A percentile compares a stretch with the other conserved stretches of the same genome.
Conservation (phyloP, 31 red algal species). For the Odonthalia washingtoniensis region DNA sequence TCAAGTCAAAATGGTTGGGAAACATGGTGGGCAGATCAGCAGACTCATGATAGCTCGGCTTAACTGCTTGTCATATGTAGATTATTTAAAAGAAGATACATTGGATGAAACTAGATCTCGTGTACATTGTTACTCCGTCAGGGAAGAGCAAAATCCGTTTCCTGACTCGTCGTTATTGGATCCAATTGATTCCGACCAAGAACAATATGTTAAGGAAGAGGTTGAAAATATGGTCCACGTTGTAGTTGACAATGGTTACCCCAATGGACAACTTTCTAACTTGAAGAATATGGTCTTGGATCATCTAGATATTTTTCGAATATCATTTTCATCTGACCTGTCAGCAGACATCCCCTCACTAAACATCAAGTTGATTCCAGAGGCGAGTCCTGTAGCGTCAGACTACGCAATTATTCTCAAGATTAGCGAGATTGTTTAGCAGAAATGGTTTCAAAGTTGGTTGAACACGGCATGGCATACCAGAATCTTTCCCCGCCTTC, state of each 20-base stretch:
- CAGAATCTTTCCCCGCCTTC: not conserved
- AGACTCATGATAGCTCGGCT: slow-evolving; percentile 2
- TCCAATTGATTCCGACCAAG: not conserved
- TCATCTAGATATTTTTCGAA: not conserved
- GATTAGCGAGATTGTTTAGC: not conserved
- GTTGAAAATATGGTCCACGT: not conserved
- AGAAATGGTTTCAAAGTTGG: not conserved
- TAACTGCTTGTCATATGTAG: not conserved
- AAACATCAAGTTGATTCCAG: not conserved
- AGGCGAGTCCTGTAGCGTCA: not conserved
- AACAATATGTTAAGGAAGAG: not conserved
- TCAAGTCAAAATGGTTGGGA: too few species aligned
- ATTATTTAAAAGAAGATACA: not conserved
- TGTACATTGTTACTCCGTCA: not conserved
- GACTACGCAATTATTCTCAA: slow-evolving; percentile 8
- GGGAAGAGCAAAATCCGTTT: not conserved
- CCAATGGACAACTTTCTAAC: not conserved
- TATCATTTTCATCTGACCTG: not conserved
- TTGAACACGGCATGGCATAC: not conserved
- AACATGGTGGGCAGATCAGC: not conserved
- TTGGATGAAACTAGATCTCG: not conserved
- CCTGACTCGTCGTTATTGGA: too few species aligned
- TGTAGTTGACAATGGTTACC: not conserved
- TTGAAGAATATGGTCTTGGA: not conserved
- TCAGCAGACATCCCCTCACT: not conserved